Percentiles rank a stretch among this genome's conserved stretches.
phyloP scores from a whole-genome alignment of 2,329 filamentous ascomycete species.

The Monilinia polystroma region DNA sequence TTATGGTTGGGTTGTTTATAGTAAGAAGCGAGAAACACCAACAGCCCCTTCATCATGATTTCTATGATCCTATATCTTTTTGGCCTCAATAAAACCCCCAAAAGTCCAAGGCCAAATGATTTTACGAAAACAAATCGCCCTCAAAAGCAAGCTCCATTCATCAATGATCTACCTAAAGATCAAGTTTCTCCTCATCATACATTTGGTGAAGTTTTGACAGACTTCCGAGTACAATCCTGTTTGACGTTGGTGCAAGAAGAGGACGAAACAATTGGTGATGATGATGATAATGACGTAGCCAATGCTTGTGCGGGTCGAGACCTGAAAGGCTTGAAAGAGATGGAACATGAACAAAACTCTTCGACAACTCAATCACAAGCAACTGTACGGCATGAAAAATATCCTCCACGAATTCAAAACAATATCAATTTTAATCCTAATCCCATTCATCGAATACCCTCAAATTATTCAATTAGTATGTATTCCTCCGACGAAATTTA shows the following conservation, averaged over 20 bases:
- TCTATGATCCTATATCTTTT: slow-evolving; percentile 17
- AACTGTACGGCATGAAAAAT: neutral
- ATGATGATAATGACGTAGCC: slow-evolving; percentile 17
- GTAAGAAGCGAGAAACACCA: slow-evolving; percentile 1
- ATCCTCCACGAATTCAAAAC: slow-evolving; percentile 8
- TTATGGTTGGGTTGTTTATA: neutral
- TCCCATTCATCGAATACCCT: slow-evolving; percentile 13
- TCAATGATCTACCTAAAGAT: slow-evolving; percentile 18
- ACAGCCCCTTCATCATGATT: slow-evolving; percentile 9
- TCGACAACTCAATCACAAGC: slow-evolving; percentile 17
- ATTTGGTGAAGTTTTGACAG: slow-evolving; percentile 23
- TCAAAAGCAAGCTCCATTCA: slow-evolving; percentile 22
- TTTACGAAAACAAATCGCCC: slow-evolving; percentile 21
- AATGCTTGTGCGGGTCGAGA: slow-evolving; percentile 5
- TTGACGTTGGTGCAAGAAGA: slow-evolving; percentile 22
- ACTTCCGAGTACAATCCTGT: slow-evolving; percentile 25
- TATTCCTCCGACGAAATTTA: slow-evolving; percentile 23
- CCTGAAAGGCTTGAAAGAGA: slow-evolving; percentile 1
- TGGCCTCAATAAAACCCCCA: neutral
- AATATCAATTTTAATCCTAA: neutral
- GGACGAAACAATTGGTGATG: slow-evolving; percentile 4
- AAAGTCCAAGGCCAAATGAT: neutral
- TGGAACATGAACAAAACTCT: slow-evolving; percentile 9
- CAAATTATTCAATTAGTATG: slow-evolving; percentile 25
- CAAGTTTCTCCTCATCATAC: neutral